phyloP scores from a whole-genome alignment of 805 yeast species.

The Candida arabinofermentans region DNA sequence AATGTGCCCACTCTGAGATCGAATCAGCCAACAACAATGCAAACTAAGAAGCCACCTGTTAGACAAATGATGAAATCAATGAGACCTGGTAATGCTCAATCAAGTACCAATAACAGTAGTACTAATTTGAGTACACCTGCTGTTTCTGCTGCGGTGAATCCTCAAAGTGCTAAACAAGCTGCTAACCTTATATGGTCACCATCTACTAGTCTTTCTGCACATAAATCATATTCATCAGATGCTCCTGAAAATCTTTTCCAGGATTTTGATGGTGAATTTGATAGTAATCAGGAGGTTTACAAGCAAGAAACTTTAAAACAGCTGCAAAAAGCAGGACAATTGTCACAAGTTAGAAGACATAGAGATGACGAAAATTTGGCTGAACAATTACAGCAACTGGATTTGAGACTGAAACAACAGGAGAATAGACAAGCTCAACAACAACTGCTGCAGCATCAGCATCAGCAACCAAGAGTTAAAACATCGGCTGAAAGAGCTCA shows the following conservation, averaged over 20 bases:
- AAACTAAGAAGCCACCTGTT: slow-evolving; percentile 17
- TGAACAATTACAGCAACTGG: slow-evolving; percentile 12
- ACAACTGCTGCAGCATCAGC: background rate
- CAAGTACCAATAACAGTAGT: slow-evolving; percentile 1
- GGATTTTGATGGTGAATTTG: slow-evolving; percentile 24
- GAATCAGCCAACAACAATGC: slow-evolving; percentile 27
- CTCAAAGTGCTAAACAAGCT: slow-evolving; percentile 30
- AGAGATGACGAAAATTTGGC: slow-evolving; percentile 14
- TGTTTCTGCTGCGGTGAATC: slow-evolving; percentile 5
- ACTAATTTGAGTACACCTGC: slow-evolving; percentile 2
- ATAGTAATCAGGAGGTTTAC: slow-evolving; percentile 19
- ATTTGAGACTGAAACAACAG: slow-evolving; percentile 8
- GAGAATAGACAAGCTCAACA: slow-evolving; percentile 4
- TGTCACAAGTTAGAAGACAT: slow-evolving; percentile 17
- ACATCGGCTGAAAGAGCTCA: slow-evolving; percentile 28
- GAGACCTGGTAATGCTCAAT: slow-evolving; percentile 10
- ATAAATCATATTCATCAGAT: slow-evolving; percentile 22
- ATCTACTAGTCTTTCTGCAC: slow-evolving; percentile 24
- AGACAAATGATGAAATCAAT: slow-evolving; percentile 22
- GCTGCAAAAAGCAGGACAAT: slow-evolving; percentile 23
- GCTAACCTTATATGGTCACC: slow-evolving; percentile 37
- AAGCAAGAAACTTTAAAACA: slow-evolving; percentile 26
- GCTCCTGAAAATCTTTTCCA: slow-evolving; percentile 20
- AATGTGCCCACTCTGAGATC: slow-evolving; percentile 28
- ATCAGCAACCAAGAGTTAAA: slow-evolving; percentile 8